Evolutionary conservation across 176 grass and related monocot species (phyloP).

Genomic region (Oryza glaberrima): DNA sequence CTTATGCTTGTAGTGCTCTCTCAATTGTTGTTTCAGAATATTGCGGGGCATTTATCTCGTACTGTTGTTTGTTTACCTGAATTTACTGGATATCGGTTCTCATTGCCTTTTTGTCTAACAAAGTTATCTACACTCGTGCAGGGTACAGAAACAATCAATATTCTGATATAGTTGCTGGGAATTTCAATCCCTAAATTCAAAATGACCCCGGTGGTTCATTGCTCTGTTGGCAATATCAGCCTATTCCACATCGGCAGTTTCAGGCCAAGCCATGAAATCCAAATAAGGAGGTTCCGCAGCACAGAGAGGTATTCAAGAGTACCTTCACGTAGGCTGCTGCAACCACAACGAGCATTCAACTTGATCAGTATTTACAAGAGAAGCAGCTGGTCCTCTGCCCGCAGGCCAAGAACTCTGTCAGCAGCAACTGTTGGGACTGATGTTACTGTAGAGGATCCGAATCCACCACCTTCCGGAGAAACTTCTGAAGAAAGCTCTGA

Average conservation of each 20-base stretch:
- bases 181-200: conserved; percentile 39
- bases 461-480: conserved; percentile 56
- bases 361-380: conserved; percentile 58
- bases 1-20: neutral
- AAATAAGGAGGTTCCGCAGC: conserved; percentile 56
- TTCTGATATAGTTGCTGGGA: conserved; percentile 29
- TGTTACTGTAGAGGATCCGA: conserved; percentile 62
- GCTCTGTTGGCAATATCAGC: conserved; percentile 72
- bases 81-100: neutral
- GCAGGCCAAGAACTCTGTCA: conserved; percentile 48
- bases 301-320: conserved; percentile 50
- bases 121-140: neutral
- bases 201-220: conserved; percentile 80
- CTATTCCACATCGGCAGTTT: conserved; percentile 65
- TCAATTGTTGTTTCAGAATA: neutral
- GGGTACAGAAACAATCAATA: conserved; percentile 34
- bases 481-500: conserved; percentile 52
- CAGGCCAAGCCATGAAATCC: conserved; percentile 52
- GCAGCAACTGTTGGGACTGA: conserved; percentile 63
- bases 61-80: neutral
- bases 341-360: conserved; percentile 56
- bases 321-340: conserved; percentile 39
- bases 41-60: neutral
- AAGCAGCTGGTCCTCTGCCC: conserved; percentile 50
- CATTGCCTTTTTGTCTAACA: conserved; percentile 12